Evolutionary conservation across 306 rosid species (phyloP).

Genomic region (Alnus glutinosa): DNA sequence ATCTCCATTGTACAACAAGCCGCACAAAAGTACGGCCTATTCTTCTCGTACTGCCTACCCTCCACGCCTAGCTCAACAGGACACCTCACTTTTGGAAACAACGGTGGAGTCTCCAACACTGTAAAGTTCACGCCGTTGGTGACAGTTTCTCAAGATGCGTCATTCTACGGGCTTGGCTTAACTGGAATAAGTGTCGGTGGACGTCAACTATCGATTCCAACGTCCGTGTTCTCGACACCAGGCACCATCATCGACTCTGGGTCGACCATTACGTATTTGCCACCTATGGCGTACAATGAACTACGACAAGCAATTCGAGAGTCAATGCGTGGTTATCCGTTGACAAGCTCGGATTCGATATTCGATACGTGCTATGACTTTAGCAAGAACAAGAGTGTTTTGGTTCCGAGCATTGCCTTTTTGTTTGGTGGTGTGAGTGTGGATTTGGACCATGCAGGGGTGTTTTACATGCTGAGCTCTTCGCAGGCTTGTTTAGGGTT

Average conservation of each 20-base stretch:
- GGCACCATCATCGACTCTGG: slow-evolving; percentile 77
- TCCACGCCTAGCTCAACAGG: slow-evolving; percentile 54
- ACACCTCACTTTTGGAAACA: slow-evolving; percentile 41
- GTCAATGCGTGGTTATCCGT: slow-evolving; percentile 47
- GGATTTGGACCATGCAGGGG: slow-evolving; percentile 34
- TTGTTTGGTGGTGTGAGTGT: slow-evolving; percentile 35
- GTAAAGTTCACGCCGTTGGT: slow-evolving; percentile 57
- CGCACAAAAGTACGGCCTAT: slow-evolving; percentile 39
- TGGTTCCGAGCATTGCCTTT: slow-evolving; percentile 47
- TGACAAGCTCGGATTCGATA: slow-evolving; percentile 27
- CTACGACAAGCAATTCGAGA: slow-evolving; percentile 34
- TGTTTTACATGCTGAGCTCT: slow-evolving; percentile 19
- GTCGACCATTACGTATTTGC: slow-evolving; percentile 62
- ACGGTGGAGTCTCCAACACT: background rate
- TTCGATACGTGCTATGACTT: slow-evolving; percentile 76
- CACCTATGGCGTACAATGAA: slow-evolving; percentile 50
- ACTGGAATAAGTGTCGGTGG: slow-evolving; percentile 46
- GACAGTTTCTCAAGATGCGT: slow-evolving; percentile 3
- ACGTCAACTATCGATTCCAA: slow-evolving; percentile 29
- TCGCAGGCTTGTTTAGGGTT: slow-evolving; percentile 50
- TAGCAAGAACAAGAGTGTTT: background rate
- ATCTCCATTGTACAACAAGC: slow-evolving; percentile 73
- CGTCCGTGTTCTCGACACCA: slow-evolving; percentile 38
- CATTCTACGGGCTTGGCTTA: slow-evolving; percentile 54
- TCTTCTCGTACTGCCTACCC: slow-evolving; percentile 80